A percentile compares a stretch with the other conserved stretches of the same genome.
These are phyloP conservation scores for Cylindrotheca fusiformis DNA, from an alignment of 108 stramenopile genomes.

Conservation along the genomic window DNA sequence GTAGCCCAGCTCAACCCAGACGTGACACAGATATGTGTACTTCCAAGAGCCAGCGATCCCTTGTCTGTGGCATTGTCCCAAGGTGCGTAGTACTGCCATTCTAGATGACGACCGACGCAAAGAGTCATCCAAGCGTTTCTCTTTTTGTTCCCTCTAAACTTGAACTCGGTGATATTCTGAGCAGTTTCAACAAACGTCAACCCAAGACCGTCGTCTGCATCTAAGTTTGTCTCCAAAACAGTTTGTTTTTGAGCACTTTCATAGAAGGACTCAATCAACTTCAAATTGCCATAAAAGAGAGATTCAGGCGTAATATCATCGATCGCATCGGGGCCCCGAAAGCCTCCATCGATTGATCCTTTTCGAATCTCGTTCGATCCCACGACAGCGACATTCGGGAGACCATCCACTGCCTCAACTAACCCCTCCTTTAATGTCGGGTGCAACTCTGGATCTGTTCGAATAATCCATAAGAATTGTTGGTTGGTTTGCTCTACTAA, in stretches of 20 bases:
- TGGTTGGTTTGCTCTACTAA: slow-evolving; percentile 32
- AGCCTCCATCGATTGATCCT: slow-evolving; percentile 40
- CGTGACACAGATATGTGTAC: slow-evolving; percentile 33
- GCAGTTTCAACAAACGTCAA: slow-evolving; percentile 31
- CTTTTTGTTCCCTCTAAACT: not conserved
- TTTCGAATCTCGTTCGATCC: no score
- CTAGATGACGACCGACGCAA: slow-evolving; percentile 40
- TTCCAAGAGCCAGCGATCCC: slow-evolving; percentile 5
- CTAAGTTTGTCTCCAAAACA: slow-evolving; percentile 57
- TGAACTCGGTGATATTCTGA: slow-evolving; percentile 16
- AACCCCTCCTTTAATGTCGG: slow-evolving; percentile 8
- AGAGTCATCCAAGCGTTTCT: slow-evolving; percentile 41
- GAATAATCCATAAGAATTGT: no score
- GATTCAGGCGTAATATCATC: slow-evolving; percentile 54
- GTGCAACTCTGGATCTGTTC: slow-evolving; percentile 36
- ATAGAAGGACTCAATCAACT: slow-evolving; percentile 46
- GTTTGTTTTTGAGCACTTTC: slow-evolving; percentile 26
- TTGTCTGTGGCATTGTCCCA: not conserved
- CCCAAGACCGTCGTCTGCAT: slow-evolving; percentile 72
- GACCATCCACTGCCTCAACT: slow-evolving; percentile 12
- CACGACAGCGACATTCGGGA: slow-evolving; percentile 28
- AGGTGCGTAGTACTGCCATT: slow-evolving; percentile 32
- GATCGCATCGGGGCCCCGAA: slow-evolving; percentile 50
- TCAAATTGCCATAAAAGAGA: slow-evolving; percentile 31
- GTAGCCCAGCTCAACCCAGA: slow-evolving; percentile 56